Base-by-base conservation (phyloP, 2,329 filamentous ascomycete genomes). In the Aspergillus quadricinctus region DNA sequence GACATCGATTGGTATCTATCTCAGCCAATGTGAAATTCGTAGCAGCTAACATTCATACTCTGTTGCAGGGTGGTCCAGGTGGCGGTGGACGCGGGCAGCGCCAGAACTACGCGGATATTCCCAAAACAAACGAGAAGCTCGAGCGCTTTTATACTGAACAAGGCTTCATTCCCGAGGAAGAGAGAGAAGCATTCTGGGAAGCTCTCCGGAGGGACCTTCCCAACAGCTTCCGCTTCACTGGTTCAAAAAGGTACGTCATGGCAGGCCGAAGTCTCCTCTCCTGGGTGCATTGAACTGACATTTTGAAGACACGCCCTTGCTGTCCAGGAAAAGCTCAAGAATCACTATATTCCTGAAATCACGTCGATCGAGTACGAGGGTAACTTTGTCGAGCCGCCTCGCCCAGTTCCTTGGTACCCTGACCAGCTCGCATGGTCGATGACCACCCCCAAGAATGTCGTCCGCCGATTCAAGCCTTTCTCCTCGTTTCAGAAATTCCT, bases 161-260 rank as follows among this genome's bases (percentile, higher is more conserved):
- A 29, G 81, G 89, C 5, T 83, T 92, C 57, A 78, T 97, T 7
- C 82, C 88, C 0, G 89, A 92, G 50, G 85, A 87, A 48, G 93
- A 97, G 77, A 86, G 84, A 67, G 80, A 85, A 55, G 81, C 83
- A 9, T 97, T 97, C 76, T 99, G 94, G 94, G 82, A 83, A 40
- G 85, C 89, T 0, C 79, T 97, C 72, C 85, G 86, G 68, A 85
- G 88, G 61, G 92, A 97, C 71, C 80, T 99, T 51, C 94, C 94
- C 55, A 97, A 97, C 78, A 97, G 92, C 75, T 99, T 97, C 80
- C 87, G 94, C 59, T 99, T 99, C 77, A 95, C 92, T 58, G 94
- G 94, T 40, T 97, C 92, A 49, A 95, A 93, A 81, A 90, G 90
- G 88, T 90, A 80, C 57, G 76, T 73, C 49, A 58, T 50, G 46